A percentile compares a stretch with the other conserved stretches of the same genome.
Conservation (phyloP, 1,139 yeast species). For the Candida pseudoviswanathii region DNA sequence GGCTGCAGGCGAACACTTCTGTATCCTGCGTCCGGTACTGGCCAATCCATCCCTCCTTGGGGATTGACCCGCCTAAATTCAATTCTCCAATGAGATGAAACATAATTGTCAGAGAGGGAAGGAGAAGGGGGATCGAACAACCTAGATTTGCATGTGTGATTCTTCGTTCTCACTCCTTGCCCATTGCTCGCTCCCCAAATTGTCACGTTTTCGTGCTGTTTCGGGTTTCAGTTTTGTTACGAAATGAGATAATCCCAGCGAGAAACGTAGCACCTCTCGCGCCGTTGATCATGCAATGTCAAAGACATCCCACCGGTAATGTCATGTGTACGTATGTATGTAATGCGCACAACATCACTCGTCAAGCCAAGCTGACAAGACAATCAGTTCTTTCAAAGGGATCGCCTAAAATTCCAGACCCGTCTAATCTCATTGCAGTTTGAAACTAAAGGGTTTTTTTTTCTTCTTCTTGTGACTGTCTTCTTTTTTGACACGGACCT, state of each 20-base stretch:
- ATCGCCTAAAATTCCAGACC: neutral
- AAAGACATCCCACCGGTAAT: neutral
- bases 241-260: neutral
- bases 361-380: neutral
- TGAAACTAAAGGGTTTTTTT: slow-evolving; percentile 4
- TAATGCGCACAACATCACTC: neutral
- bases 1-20: no score
- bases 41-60: neutral
- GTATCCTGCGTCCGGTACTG: no score
- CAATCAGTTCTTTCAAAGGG: no score
- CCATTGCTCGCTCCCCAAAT: neutral
- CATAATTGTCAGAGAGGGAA: neutral
- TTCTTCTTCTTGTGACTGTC: slow-evolving; percentile 20
- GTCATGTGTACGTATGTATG: neutral
- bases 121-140: neutral
- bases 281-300: neutral
- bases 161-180: neutral
- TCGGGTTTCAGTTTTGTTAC: neutral
- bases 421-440: neutral
- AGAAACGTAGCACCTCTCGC: neutral
- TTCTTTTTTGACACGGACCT: slow-evolving; percentile 14
- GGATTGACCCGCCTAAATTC: slow-evolving; percentile 1
- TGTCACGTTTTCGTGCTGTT: neutral
- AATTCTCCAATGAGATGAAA: slow-evolving; percentile 1
- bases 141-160: neutral